Evolutionary conservation across 208 protist species (phyloP), one percentile per base, ranked within the genome.

Genomic region (Crithidia thermophila): DNA sequence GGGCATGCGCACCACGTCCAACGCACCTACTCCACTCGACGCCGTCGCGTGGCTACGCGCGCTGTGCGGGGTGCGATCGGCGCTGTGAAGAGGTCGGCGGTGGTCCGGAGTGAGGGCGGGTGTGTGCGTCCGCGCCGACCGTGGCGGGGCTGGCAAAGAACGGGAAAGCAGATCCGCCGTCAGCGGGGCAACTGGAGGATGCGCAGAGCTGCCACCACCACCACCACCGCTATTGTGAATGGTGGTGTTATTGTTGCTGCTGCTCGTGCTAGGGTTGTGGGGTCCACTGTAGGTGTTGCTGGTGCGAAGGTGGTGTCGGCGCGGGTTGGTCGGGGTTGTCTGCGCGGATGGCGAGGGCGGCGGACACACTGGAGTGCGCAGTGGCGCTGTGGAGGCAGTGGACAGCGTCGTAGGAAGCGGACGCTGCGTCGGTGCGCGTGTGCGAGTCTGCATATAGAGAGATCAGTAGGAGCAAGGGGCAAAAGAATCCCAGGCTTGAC

Each of bases 371-470:
- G n/a, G n/a, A n/a, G n/a, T n/a, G n/a, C n/a, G n/a, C n/a, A n/a
- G n/a, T n/a, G 39, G 3, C 18, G 40, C 8, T 16, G 55, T 0
- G 2, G 39, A 8, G 21, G 1, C 27, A 39, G 1, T 46, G 27
- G 39, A 16, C 28, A 39, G 27, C 0, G n/a, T 4, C n/a, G 42
- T 18, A 6, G 39, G 42, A 18, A 63, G 40, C 1, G 57, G 27
- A 39, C 57, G 57, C 57, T 10, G 39, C 3, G 18, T 27, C 25
- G 20, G 30, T 6, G 42, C 50, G 31, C 57, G 57, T 4, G 67
- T 59, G 37, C 57, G 67, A 3, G 57, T 45, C 47, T 72, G 64
- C 68, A 74, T 74, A n/a, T 9, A 39, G 40, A 45, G 40, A 45
- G 40, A n/a, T n/a, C n/a, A n/a, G n/a, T n/a, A n/a, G n/a, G n/a